phyloP scores from a whole-genome alignment of 495 filamentous ascomycete species.

The Recurvomyces mirabilis region DNA sequence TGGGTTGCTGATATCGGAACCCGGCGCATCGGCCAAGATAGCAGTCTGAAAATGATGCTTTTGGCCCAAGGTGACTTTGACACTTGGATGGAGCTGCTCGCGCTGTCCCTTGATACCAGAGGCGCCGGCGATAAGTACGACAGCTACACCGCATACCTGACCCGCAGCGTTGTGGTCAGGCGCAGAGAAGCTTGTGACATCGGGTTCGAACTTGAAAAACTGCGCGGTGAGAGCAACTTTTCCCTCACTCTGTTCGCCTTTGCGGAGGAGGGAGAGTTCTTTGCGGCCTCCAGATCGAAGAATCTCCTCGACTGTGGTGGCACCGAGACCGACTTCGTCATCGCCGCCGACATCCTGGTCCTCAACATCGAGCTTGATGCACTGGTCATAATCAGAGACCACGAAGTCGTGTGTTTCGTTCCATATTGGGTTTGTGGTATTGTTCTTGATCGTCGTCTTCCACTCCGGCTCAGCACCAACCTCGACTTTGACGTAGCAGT shows the following conservation, averaged over 20 bases:
- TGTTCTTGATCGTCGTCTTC: slow-evolving; percentile 32
- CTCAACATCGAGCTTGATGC: slow-evolving; percentile 29
- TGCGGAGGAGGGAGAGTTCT: slow-evolving; percentile 28
- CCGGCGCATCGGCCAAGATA: slow-evolving; percentile 31
- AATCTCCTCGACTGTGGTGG: slow-evolving; percentile 31
- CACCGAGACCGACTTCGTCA: slow-evolving; percentile 34
- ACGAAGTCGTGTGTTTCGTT: slow-evolving; percentile 35
- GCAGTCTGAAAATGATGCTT: slow-evolving; percentile 28
- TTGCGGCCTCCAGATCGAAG: slow-evolving; percentile 28
- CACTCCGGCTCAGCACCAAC: slow-evolving; percentile 32
- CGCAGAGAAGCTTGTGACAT: slow-evolving; percentile 23
- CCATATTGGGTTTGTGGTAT: slow-evolving; percentile 32
- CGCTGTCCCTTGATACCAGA: slow-evolving; percentile 28
- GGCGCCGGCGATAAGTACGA: slow-evolving; percentile 31
- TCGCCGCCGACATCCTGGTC: slow-evolving; percentile 32
- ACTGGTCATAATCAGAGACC: slow-evolving; percentile 31
- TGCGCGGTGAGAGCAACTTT: slow-evolving; percentile 27
- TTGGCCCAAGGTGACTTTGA: slow-evolving; percentile 31
- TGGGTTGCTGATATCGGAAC: slow-evolving; percentile 36
- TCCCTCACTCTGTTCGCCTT: slow-evolving; percentile 26
- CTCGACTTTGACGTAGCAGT: slow-evolving; percentile 33
- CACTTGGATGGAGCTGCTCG: slow-evolving; percentile 33
- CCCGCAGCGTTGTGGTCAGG: slow-evolving; percentile 13
- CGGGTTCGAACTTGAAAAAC: slow-evolving; percentile 30
- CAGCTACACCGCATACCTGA: slow-evolving; percentile 27